Base-by-base conservation (phyloP, 768 basidiomycete genomes). In the Leccinum aurantiacum region DNA sequence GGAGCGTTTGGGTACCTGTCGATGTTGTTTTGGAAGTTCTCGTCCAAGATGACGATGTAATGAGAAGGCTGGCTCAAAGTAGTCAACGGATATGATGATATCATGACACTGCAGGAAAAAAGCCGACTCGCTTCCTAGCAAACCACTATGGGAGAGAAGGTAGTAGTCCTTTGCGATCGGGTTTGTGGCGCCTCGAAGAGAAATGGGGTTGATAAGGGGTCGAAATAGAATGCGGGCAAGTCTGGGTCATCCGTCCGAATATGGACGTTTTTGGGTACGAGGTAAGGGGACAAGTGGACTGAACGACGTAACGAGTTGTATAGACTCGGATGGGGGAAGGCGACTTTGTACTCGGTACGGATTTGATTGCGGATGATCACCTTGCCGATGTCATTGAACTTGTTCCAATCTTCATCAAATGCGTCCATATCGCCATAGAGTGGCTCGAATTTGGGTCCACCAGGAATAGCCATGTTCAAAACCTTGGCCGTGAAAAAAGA, bases 181-280 rank as follows among this genome's bases (percentile, higher is more conserved):
- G 57, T 79, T 11, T 25, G 82, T 84, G 58, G 89, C 85, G 2
- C 93, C 91, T 14, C 96, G 93, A 5, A 95, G 79, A 9, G 96
- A 96, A 64, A 98, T 92, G 6, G 96, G 96, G 72, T 99, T 98
- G 72, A 99, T 97, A 66, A 98, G 85, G 3, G 95, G 74, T 98
- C 96, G 71, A 97, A 99, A 77, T 98, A 98, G 79, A 98, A 99
- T 0, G 97, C 94, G 13, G 97, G 96, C n/a, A 99, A 83, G 77
- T 99, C 96, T n/a, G 97, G 97, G 70, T 99, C 95, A 62, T 99
- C 97, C 33, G 95, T 98, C 60, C 95, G 92, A 74, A 99, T 98
- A 77, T 98, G 98, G 55, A 99, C 95, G 72, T 93, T 98, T 81
- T 98, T 98, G 25, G 95, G 92, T 27, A 80, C 80, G 70, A 98